Conservation (phyloP, 1,284 basidiomycete species). For the Leccinum griseonigrum region DNA sequence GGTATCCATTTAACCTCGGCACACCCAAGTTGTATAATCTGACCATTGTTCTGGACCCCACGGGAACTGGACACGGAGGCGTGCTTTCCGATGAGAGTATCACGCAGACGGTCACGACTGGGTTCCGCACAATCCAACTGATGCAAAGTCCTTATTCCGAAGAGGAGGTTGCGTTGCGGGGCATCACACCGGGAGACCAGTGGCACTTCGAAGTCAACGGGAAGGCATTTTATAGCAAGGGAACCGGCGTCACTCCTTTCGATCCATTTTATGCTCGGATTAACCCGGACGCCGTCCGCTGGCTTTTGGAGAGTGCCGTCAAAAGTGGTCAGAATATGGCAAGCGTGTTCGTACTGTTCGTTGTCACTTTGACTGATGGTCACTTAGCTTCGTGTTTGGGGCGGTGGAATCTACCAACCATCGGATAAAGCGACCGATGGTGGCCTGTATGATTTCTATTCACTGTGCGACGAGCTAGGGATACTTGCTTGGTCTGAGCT, state of each 20-base stretch:
- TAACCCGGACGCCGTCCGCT: slow-evolving; percentile 49
- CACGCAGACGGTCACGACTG: slow-evolving; percentile 43
- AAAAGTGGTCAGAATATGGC: slow-evolving; percentile 60
- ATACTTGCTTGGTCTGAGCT: slow-evolving; percentile 63
- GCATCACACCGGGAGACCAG: too few species aligned
- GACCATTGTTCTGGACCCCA: slow-evolving; percentile 32
- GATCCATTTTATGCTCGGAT: slow-evolving; percentile 48
- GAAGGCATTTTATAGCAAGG: slow-evolving; percentile 14
- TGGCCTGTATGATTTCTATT: slow-evolving; percentile 57
- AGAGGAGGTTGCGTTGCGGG: slow-evolving; percentile 37
- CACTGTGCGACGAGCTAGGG: slow-evolving; percentile 60
- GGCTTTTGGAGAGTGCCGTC: slow-evolving; percentile 56
- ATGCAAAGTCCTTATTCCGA: slow-evolving; percentile 47
- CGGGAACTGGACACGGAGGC: neutral
- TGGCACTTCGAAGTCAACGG: too few species aligned
- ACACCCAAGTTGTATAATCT: slow-evolving; percentile 54
- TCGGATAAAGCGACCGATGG: slow-evolving; percentile 40
- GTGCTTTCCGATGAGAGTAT: slow-evolving; percentile 13
- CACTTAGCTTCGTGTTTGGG: slow-evolving; percentile 55
- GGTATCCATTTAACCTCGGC: slow-evolving; percentile 56
- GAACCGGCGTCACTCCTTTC: slow-evolving; percentile 40
- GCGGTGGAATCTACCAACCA: slow-evolving; percentile 53
- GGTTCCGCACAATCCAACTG: slow-evolving; percentile 56
- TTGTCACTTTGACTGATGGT: too few species aligned
- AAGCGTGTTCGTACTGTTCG: slow-evolving; percentile 3